phyloP scores from a whole-genome alignment of 495 filamentous ascomycete genomes.

The Podospora anserina region DNA sequence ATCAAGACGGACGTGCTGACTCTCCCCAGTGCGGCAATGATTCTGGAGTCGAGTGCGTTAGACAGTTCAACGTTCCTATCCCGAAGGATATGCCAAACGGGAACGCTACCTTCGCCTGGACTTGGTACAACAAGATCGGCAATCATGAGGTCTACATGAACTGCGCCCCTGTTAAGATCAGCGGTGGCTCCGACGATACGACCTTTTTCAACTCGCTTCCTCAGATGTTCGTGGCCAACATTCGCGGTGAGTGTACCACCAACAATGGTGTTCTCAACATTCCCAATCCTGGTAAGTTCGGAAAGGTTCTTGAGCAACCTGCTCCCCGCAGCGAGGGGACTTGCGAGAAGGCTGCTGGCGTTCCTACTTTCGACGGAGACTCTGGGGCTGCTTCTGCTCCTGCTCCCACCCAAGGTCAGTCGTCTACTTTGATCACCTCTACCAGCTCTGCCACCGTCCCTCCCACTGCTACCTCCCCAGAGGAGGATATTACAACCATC shows the following conservation, averaged over 20 bases:
- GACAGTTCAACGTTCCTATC: constrained; percentile 46
- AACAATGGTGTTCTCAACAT: constrained; percentile 27
- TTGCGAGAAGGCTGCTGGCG: constrained; percentile 51
- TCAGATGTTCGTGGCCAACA: constrained; percentile 58
- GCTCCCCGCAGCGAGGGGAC: constrained; percentile 43
- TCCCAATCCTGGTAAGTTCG: constrained; percentile 31
- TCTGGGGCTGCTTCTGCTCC: neutral
- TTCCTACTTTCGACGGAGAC: constrained; percentile 16
- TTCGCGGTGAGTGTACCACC: constrained; percentile 32
- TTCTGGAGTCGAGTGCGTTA: constrained; percentile 28
- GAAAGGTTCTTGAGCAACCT: constrained; percentile 25
- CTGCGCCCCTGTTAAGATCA: constrained; percentile 71
- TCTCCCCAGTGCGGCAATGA: constrained; percentile 28
- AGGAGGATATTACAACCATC: neutral
- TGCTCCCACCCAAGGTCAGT: neutral
- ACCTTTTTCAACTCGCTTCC: constrained; percentile 44
- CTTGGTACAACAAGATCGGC: constrained; percentile 86
- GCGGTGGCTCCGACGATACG: constrained; percentile 30
- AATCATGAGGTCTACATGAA: constrained; percentile 91
- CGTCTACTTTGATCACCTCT: neutral
- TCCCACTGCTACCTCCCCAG: neutral
- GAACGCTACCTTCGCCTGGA: constrained; percentile 71
- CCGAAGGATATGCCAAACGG: constrained; percentile 56
- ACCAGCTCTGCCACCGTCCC: neutral
- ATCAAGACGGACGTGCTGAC: constrained; percentile 24